Evolutionary conservation across 2,329 filamentous ascomycete species (phyloP).

Genomic region (Coccinonectria pachysandricola): DNA sequence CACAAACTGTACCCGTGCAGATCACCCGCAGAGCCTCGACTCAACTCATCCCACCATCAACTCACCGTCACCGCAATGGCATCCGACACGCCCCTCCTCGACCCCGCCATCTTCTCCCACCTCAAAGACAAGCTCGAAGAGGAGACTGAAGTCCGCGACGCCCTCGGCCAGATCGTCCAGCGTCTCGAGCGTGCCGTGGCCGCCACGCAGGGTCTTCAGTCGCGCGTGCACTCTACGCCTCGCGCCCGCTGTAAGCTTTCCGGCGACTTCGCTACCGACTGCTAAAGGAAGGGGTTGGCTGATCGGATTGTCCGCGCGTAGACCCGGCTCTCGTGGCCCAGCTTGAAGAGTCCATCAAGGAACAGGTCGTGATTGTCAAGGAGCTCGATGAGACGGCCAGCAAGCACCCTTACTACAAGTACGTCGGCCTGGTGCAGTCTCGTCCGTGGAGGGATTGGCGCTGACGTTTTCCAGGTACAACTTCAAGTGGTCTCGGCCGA

Average conservation of each 20-base stretch:
- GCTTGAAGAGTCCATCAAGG: conserved; percentile 60
- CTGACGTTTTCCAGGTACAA: conserved; percentile 51
- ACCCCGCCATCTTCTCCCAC: conserved; percentile 75
- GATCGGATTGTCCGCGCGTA: conserved; percentile 1
- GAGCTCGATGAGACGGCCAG: conserved; percentile 66
- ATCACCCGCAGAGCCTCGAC: conserved; percentile 6
- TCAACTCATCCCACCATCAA: conserved; percentile 4
- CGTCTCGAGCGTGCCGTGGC: conserved; percentile 75
- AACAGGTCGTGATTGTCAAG: conserved; percentile 60
- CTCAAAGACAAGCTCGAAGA: conserved; percentile 86
- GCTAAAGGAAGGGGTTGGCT: not conserved
- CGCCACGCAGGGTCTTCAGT: conserved; percentile 71
- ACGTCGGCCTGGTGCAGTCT: no score
- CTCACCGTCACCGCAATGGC: conserved; percentile 20
- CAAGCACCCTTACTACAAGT: conserved; percentile 94
- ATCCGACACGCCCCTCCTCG: conserved; percentile 36
- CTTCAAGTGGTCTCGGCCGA: conserved; percentile 68
- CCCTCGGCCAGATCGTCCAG: conserved; percentile 72
- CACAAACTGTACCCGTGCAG: no score
- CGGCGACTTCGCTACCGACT: not conserved
- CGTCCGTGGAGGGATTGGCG: no score
- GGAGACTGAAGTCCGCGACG: conserved; percentile 71
- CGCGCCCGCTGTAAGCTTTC: conserved; percentile 40
- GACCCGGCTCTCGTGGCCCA: conserved; percentile 60
- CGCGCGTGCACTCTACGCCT: conserved; percentile 81